These are phyloP conservation scores for Trichoderma harzianum DNA, from an alignment of 2,329 filamentous ascomycete species.

Conservation along the genomic window DNA sequence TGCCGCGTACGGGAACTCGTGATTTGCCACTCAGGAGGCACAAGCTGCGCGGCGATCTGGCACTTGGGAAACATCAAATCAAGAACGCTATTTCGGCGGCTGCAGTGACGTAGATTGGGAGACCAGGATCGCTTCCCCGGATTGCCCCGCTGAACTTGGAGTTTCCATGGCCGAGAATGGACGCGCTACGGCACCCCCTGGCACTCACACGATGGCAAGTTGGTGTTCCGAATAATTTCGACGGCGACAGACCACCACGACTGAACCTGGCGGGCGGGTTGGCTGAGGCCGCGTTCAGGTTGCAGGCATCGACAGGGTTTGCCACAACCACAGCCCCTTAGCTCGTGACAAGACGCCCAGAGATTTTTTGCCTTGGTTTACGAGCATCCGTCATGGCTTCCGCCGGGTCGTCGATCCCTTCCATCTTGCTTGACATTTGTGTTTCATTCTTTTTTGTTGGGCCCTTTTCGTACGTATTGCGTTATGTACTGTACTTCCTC, in stretches of 20 bases:
- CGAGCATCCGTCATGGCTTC: background rate
- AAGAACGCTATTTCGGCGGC: background rate
- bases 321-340: constrained; percentile 3
- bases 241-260: background rate
- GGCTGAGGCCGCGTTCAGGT: background rate
- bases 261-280: background rate
- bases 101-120: constrained; percentile 9
- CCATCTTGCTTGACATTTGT: background rate
- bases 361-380: background rate
- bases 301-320: background rate
- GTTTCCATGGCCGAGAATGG: background rate
- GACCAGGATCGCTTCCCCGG: constrained; percentile 4
- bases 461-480: background rate
- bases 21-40: background rate
- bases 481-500: background rate
- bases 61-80: background rate
- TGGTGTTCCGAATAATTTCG: constrained; percentile 3
- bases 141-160: constrained; percentile 4
- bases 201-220: background rate
- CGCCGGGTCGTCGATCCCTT: background rate
- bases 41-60: background rate
- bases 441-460: background rate
- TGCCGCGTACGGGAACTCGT: background rate
- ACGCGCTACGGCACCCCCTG: background rate
- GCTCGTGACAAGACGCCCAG: background rate